Conservation (phyloP, 225 moss, liverwort and hornwort genomes). For the Sphagnum tenellum region DNA sequence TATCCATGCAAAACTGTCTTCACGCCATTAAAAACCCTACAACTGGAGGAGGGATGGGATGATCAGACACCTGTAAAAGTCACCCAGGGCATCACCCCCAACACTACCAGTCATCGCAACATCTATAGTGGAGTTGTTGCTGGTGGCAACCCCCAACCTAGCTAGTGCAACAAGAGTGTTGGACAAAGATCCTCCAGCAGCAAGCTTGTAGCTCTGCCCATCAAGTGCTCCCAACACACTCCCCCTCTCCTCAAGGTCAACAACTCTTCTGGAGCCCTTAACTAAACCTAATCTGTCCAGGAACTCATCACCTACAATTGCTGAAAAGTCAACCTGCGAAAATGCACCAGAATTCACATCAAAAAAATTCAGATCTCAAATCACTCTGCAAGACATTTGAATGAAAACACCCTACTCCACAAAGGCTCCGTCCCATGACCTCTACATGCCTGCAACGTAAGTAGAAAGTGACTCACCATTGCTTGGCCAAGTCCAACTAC, state of each 20-base stretch:
- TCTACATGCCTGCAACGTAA: background rate
- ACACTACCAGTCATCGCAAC: conserved; percentile 98
- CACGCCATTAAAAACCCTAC: background rate
- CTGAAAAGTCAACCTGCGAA: conserved; percentile 64
- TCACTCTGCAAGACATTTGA: background rate
- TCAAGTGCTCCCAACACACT: conserved; percentile 60
- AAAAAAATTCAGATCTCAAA: background rate
- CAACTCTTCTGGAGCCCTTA: conserved; percentile 79
- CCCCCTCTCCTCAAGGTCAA: conserved; percentile 85
- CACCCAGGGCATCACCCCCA: conserved; percentile 78
- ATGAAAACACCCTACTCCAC: background rate
- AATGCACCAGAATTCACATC: background rate
- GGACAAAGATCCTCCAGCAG: conserved; percentile 86
- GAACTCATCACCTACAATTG: conserved; percentile 54
- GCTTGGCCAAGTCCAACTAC: conserved; percentile 96
- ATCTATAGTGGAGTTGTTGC: conserved; percentile 27
- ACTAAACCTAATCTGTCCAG: conserved; percentile 47
- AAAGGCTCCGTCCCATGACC: conserved; percentile 12
- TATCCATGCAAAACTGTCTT: background rate
- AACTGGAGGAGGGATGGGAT: background rate
- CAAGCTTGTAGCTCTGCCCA: conserved; percentile 69
- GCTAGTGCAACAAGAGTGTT: conserved; percentile 84
- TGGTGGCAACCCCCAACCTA: conserved; percentile 52
- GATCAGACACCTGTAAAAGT: conserved; percentile 61
- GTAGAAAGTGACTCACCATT: conserved; percentile 42